phyloP scores from a whole-genome alignment of 2,329 filamentous ascomycete genomes.

The Epichloe aotearoae region DNA sequence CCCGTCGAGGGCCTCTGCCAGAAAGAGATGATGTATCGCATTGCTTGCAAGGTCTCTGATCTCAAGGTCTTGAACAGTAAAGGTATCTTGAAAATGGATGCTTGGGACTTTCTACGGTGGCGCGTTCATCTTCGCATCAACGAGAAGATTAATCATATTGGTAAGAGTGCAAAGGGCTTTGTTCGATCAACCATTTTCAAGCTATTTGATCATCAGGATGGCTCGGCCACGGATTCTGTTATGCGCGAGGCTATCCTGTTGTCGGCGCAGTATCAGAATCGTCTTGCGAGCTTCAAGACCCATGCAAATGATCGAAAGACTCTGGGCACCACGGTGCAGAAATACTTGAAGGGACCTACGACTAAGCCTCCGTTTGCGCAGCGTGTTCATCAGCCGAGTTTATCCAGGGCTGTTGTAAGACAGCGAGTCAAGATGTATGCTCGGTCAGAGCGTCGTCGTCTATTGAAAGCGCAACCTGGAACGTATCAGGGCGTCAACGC shows the following conservation, averaged over 20 bases:
- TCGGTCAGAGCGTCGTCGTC: conserved; percentile 4
- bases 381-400: not conserved
- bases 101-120: conserved; percentile 26
- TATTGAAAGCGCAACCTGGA: conserved; percentile 2
- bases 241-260: conserved; percentile 17
- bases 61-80: conserved; percentile 13
- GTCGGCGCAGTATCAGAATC: conserved; percentile 13
- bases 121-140: conserved; percentile 13
- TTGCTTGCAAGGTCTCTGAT: conserved; percentile 21
- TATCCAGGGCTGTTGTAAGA: not conserved
- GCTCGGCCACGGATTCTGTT: conserved; percentile 13
- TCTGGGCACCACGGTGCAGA: not conserved
- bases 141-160: conserved; percentile 3
- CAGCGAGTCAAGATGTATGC: conserved; percentile 1
- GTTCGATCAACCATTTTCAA: conserved; percentile 9
- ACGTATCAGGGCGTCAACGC: conserved; percentile 16
- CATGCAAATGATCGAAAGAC: not conserved
- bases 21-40: conserved; percentile 21
- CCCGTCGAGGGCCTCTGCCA: conserved; percentile 19
- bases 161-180: conserved; percentile 4
- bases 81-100: conserved; percentile 21
- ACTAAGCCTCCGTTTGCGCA: not conserved
- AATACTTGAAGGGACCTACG: not conserved
- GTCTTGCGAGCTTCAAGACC: conserved; percentile 9
- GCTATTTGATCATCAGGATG: conserved; percentile 6